Base-by-base conservation (phyloP, 805 yeast genomes). In the Yamadazyma nakazawae region DNA sequence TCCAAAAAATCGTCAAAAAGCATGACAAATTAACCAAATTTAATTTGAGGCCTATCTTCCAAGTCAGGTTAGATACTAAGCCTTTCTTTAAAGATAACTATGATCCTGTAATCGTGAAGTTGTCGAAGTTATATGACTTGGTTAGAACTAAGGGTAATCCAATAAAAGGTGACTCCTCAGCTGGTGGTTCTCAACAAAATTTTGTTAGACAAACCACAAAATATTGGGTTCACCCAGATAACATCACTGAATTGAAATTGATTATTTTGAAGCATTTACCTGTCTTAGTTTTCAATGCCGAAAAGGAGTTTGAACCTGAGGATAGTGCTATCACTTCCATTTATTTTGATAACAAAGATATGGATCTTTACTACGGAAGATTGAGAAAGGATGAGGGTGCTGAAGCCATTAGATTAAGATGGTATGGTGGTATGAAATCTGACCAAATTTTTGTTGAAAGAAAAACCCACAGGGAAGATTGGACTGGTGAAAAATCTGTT, bases 401-500 rank as follows among this genome's bases (percentile, higher is more conserved):
- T 5, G 99, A 94, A 69, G 98, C 98, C 18, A 90, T 92, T 54
- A 84, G 99, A 70, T 76, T 94, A 62, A 84, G 99, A 74, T 94
- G 99, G 99, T 94, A 94, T 65, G 99, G 99, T 63, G 97, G 97
- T 46, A 94, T 94, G 99, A 76, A 79, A 45, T 78, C 91, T 1
- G 97, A 92, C 56, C 88, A 87, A 36, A 88, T 92, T 46, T 94
- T 94, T 54, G 96, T 92, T 40, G 99, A 94, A 70, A 81, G 99
- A 67, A 94, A 94, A 67, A 94, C 99, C 5, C 99, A 94, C 64
- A 81, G 99, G 67, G 99, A 94, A 68, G 99, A 94, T 73, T 92
- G 99, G 99, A 94, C 99, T 2, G 99, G 99, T 57, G 99, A 94
- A 67, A 92, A 92, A 69, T 88, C 97, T n/a, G 99, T 94, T 54